Evolutionary conservation across 768 basidiomycete genomes (phyloP).

Genomic region (Leucocoprinus sp.): DNA sequence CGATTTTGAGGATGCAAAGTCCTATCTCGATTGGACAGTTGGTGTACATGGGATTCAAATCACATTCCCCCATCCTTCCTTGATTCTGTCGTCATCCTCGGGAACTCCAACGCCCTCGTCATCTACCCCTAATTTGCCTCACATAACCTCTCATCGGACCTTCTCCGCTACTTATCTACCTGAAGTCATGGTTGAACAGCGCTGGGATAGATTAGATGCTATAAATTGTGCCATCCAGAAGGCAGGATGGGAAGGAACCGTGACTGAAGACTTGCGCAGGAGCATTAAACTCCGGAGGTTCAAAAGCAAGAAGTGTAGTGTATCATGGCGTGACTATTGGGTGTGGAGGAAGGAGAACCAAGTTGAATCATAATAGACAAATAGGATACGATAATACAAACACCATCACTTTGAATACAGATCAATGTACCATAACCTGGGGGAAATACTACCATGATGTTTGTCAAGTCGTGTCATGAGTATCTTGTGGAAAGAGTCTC

Average conservation of each 20-base stretch:
- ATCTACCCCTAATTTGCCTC: conserved; percentile 53
- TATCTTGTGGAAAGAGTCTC: conserved; percentile 29
- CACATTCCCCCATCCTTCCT: conserved; percentile 72
- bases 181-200: conserved; percentile 86
- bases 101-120: conserved; percentile 65
- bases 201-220: conserved; percentile 88
- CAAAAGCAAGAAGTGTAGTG: conserved; percentile 63
- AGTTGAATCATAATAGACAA: conserved; percentile 4
- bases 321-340: conserved; percentile 70
- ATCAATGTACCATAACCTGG: too few species aligned
- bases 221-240: conserved; percentile 89
- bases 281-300: conserved; percentile 74
- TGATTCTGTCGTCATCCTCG: conserved; percentile 47
- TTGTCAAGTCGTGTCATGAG: too few species aligned
- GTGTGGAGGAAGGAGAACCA: conserved; percentile 55
- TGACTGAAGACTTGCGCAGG: conserved; percentile 76
- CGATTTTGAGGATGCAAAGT: conserved; percentile 76
- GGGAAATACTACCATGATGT: too few species aligned
- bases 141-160: conserved; percentile 43
- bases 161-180: conserved; percentile 91
- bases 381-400: too few species aligned
- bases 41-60: conserved; percentile 91
- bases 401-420: too few species aligned
- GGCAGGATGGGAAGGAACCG: conserved; percentile 79
- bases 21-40: conserved; percentile 90